Evolutionary conservation across 179 eudicot genomes (phyloP), one percentile per base, ranked within the genome.

Genomic region (Beta corolliflora): DNA sequence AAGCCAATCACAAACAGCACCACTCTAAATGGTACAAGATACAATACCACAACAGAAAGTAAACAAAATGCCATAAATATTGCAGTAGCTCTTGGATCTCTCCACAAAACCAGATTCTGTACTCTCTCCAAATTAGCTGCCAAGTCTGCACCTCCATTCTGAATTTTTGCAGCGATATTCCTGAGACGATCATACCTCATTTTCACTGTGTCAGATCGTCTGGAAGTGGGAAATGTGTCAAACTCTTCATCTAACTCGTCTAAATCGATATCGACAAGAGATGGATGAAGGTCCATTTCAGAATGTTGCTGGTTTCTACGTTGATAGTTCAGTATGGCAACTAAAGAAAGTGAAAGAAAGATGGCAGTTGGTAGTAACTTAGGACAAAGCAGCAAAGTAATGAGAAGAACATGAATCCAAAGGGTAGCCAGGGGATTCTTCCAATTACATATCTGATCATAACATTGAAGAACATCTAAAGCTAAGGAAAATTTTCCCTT

Each of bases 181-280:
- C 94, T 87, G 65, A 91, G 48, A 14, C 94, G 84, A 68, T 91
- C 94, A 71, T 91, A 91, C 79, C 94, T 87, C 92, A 91, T 88
- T 45, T 89, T 63, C 1, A 90, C 81, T 0, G 86, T 71, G 73
- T 89, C 91, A 13, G 87, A 68, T 12, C 83, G 78, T 10, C 78
- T 76, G 5, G 92, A 85, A 16, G 92, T 91, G 5, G 94, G 94
- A 64, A 89, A 89, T 0, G 91, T 89, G 36, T 89, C 91, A n/a
- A 89, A 87, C 52, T 89, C 91, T 68, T 89, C 91, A 56, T 89
- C 91, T 4, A 89, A 83, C 53, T 87, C 91, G 73, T 89, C 93
- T 0, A 91, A 91, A 66, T 88, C 91, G 6, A 71, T 60, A 31
- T 91, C 92, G 1, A 91, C 92, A 66, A 85, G 88, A 0, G 93